Conservation (phyloP, 768 basidiomycete genomes). For the Collybia nuda region DNA sequence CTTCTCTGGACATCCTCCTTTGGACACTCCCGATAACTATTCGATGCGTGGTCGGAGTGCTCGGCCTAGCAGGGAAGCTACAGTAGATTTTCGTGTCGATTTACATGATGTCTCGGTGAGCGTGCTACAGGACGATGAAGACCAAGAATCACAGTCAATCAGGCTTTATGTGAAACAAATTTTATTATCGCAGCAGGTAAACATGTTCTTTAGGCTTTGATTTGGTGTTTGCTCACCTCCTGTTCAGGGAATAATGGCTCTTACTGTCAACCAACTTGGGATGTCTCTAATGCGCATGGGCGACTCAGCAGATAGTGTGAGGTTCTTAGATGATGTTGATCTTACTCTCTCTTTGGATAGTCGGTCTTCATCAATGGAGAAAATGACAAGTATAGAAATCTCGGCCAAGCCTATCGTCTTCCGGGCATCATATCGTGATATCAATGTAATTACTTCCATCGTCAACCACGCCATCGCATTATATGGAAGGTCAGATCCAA, state of each 20-base stretch:
- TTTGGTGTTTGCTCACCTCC: background rate
- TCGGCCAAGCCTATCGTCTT: conserved; percentile 81
- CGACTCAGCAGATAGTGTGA: conserved; percentile 73
- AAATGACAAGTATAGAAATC: conserved; percentile 84
- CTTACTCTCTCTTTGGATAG: conserved; percentile 85
- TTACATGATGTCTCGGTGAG: conserved; percentile 88
- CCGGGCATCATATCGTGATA: conserved; percentile 94
- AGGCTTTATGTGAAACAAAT: conserved; percentile 81
- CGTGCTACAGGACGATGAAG: conserved; percentile 82
- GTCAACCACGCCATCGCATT: conserved; percentile 84
- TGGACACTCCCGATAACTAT: conserved; percentile 4
- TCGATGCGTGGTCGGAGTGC: background rate
- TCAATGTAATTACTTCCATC: conserved; percentile 83
- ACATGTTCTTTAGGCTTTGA: conserved; percentile 9
- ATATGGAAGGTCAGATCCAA: conserved; percentile 39
- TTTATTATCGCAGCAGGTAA: conserved; percentile 87
- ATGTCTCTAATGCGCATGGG: conserved; percentile 96
- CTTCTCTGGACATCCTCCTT: conserved; percentile 24
- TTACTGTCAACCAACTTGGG: conserved; percentile 79
- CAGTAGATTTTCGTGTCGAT: conserved; percentile 75
- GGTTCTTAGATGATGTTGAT: conserved; percentile 92
- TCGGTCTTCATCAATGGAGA: conserved; percentile 65
- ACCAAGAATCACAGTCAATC: conserved; percentile 82
- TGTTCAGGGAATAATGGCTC: conserved; percentile 70
- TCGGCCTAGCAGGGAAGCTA: background rate